Conservation (phyloP, 768 basidiomycete genomes). For the Rhodosporidiobolus odoratus region DNA sequence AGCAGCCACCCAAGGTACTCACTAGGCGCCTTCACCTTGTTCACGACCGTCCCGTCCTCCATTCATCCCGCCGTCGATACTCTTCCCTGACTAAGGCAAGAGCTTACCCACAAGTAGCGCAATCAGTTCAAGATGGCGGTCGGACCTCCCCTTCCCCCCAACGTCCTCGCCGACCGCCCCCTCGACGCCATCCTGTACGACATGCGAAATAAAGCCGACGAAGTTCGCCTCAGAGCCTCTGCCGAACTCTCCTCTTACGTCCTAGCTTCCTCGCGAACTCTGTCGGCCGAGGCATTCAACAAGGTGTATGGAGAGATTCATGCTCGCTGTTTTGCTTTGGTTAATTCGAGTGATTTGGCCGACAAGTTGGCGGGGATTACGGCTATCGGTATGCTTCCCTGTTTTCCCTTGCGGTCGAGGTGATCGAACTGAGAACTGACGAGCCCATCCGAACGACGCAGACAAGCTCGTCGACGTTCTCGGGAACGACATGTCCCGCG, state of each 20-base stretch:
- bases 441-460: conserved; percentile 40
- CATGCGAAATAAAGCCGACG: conserved; percentile 29
- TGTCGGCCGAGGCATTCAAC: conserved; percentile 39
- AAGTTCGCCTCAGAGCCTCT: conserved; percentile 24
- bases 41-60: too few species aligned
- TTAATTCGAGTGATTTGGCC: conserved; percentile 53
- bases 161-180: conserved; percentile 17
- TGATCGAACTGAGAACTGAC: background rate
- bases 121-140: conserved; percentile 1
- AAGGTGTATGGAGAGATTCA: conserved; percentile 38
- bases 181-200: conserved; percentile 33
- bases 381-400: conserved; percentile 66
- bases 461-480: conserved; percentile 73
- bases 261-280: conserved; percentile 32
- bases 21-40: too few species aligned
- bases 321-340: conserved; percentile 37
- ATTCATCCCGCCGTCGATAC: too few species aligned
- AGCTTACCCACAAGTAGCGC: background rate
- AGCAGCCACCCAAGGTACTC: too few species aligned
- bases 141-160: background rate
- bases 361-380: conserved; percentile 81
- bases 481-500: conserved; percentile 71
- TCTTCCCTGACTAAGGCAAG: too few species aligned
- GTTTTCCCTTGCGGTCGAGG: background rate
- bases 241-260: conserved; percentile 25